These are phyloP conservation scores for Wickerhamiella pararugosa DNA, from an alignment of 1,139 yeast species.

Conservation along the genomic window DNA sequence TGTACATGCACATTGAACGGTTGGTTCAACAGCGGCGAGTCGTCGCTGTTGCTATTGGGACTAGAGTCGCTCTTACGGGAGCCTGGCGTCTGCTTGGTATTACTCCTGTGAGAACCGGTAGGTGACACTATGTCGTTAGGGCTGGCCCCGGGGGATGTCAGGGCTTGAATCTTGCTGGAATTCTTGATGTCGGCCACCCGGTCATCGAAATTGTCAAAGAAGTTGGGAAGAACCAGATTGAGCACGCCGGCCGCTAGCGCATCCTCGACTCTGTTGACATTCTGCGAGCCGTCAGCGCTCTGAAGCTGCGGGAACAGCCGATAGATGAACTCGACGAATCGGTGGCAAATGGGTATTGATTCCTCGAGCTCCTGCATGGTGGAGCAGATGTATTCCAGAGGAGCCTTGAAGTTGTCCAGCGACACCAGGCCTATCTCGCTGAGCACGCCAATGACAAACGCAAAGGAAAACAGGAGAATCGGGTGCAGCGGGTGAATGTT, in stretches of 20 bases:
- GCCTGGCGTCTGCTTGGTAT: too few relatives aligned
- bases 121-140: too few relatives aligned
- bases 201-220: conserved; percentile 5
- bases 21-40: conserved; percentile 1
- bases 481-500: conserved; percentile 10
- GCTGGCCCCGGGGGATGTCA: too few relatives aligned
- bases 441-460: conserved; percentile 7
- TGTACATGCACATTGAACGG: too few relatives aligned
- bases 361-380: conserved; percentile 8
- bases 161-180: too few relatives aligned
- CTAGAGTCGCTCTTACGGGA: background rate
- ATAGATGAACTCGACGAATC: conserved; percentile 4
- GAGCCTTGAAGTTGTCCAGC: conserved; percentile 10
- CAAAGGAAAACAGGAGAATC: conserved; percentile 8
- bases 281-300: background rate
- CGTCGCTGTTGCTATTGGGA: background rate
- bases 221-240: conserved; percentile 9
- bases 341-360: conserved; percentile 6
- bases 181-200: too few relatives aligned
- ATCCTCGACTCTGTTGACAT: conserved; percentile 9
- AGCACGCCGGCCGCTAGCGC: conserved; percentile 6
- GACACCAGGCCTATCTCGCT: conserved; percentile 8
- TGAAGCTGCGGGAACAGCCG: conserved; percentile 1
- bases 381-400: conserved; percentile 9
- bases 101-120: too few relatives aligned